Percentiles rank a stretch among this genome's conserved stretches.
Conservation (phyloP, 176 grass and related monocot species). For the Triticum timopheevii region DNA sequence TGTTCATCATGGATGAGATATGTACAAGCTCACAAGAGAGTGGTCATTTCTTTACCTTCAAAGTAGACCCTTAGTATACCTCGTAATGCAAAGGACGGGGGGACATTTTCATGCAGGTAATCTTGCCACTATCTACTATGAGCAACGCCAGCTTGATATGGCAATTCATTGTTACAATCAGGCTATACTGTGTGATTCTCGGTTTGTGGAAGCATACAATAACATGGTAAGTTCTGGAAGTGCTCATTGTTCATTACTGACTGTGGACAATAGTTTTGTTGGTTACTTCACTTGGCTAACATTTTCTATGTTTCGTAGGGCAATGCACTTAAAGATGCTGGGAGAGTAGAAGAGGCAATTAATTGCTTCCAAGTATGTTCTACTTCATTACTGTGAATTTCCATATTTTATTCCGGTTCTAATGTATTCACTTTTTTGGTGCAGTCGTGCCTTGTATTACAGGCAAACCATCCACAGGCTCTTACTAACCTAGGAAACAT, state of each 20-base stretch:
- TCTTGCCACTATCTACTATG: slow-evolving; percentile 65
- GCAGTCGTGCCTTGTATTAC: slow-evolving; percentile 64
- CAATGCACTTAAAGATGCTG: slow-evolving; percentile 83
- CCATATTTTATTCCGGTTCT: neutral
- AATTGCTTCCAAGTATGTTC: slow-evolving; percentile 54
- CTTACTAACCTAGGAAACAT: slow-evolving; percentile 73
- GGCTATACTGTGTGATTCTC: slow-evolving; percentile 52
- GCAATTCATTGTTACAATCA: slow-evolving; percentile 65
- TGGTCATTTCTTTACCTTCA: slow-evolving; percentile 36
- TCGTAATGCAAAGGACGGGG: slow-evolving; percentile 44
- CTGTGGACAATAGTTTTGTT: neutral
- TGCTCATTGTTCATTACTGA: neutral
- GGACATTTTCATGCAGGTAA: slow-evolving; percentile 63
- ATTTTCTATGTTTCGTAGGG: slow-evolving; percentile 34
- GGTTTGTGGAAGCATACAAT: slow-evolving; percentile 67
- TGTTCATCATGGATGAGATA: slow-evolving; percentile 31
- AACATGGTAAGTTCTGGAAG: slow-evolving; percentile 51
- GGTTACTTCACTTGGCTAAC: slow-evolving; percentile 1
- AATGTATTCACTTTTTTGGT: slow-evolving; percentile 10
- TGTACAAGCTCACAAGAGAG: slow-evolving; percentile 26
- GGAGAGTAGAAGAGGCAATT: slow-evolving; percentile 67
- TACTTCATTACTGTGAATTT: slow-evolving; percentile 3
- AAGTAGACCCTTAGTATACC: slow-evolving; percentile 31
- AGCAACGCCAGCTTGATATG: slow-evolving; percentile 67
- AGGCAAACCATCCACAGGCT: slow-evolving; percentile 76